Conservation (phyloP, 108 stramenopile species). For the Seminavis robusta region DNA sequence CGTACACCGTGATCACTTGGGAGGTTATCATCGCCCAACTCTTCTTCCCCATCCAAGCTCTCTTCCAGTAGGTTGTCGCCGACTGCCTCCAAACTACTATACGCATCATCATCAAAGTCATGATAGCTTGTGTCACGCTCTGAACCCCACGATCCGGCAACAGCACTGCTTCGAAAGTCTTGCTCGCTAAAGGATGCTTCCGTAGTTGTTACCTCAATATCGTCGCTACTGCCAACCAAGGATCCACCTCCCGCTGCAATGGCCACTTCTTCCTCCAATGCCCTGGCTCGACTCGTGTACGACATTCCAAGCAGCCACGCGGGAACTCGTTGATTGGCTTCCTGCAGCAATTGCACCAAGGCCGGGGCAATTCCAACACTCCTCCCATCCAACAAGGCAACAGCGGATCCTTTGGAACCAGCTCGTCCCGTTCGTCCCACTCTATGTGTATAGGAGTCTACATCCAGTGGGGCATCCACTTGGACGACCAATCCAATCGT, state of each 20-base stretch:
- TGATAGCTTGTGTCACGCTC: slow-evolving; percentile 25
- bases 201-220: slow-evolving; percentile 8
- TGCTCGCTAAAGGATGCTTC: slow-evolving; percentile 24
- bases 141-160: slow-evolving; percentile 23
- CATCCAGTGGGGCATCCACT: slow-evolving; percentile 59
- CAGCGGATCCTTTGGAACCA: slow-evolving; percentile 40
- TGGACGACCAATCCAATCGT: slow-evolving; percentile 74
- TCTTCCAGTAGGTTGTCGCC: too few species aligned
- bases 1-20: not conserved
- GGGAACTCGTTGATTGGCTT: slow-evolving; percentile 20
- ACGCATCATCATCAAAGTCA: slow-evolving; percentile 28
- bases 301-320: slow-evolving; percentile 22
- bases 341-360: slow-evolving; percentile 16
- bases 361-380: slow-evolving; percentile 17
- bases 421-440: slow-evolving; percentile 80
- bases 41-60: too few species aligned
- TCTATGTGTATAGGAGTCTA: slow-evolving; percentile 80
- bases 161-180: slow-evolving; percentile 25
- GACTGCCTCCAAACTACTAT: too few species aligned
- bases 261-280: slow-evolving; percentile 21
- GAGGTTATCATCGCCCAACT: not conserved
- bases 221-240: not conserved
- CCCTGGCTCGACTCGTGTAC: slow-evolving; percentile 10
- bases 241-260: slow-evolving; percentile 11
- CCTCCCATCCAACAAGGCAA: slow-evolving; percentile 13